Evolutionary conservation across 1,139 yeast species (phyloP).

Genomic region (Geotrichum fermentans): DNA sequence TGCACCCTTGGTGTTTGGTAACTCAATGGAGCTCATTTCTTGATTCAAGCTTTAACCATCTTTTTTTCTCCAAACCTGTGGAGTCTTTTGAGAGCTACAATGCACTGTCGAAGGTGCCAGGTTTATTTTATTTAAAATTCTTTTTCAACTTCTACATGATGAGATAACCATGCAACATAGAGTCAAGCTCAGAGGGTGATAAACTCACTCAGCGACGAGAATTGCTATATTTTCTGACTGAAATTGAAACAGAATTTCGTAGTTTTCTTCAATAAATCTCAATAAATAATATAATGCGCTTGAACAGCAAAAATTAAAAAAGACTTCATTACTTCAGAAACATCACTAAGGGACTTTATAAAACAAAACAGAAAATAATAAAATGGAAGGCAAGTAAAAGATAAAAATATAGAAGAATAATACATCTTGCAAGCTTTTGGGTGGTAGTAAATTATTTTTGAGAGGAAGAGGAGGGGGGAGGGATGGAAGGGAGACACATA

Average conservation of each 20-base stretch:
- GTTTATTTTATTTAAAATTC: not conserved
- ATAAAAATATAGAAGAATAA: not conserved
- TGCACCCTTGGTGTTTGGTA: constrained; percentile 8
- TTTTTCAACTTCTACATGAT: constrained; percentile 11
- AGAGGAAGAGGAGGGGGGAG: too few species aligned
- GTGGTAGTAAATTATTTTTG: not conserved
- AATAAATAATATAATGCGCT: not conserved
- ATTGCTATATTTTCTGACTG: constrained; percentile 17
- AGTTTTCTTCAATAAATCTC: not conserved
- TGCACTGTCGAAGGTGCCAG: constrained; percentile 18
- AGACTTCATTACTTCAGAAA: too few species aligned
- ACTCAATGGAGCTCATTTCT: constrained; percentile 22
- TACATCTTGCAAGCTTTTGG: not conserved
- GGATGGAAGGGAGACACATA: not conserved
- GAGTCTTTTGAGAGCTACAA: constrained; percentile 7
- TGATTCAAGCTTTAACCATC: constrained; percentile 13
- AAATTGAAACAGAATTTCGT: constrained; percentile 2
- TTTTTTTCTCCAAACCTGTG: constrained; percentile 14
- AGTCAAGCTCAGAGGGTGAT: constrained; percentile 21
- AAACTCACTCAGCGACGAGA: constrained; percentile 17
- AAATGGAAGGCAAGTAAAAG: not conserved
- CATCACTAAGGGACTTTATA: too few species aligned
- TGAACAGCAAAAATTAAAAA: not conserved
- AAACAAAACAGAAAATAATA: not conserved
- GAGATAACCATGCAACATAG: constrained; percentile 21